Evolutionary conservation across 1,284 basidiomycete genomes (phyloP).

Genomic region (Ustilago bromivora): DNA sequence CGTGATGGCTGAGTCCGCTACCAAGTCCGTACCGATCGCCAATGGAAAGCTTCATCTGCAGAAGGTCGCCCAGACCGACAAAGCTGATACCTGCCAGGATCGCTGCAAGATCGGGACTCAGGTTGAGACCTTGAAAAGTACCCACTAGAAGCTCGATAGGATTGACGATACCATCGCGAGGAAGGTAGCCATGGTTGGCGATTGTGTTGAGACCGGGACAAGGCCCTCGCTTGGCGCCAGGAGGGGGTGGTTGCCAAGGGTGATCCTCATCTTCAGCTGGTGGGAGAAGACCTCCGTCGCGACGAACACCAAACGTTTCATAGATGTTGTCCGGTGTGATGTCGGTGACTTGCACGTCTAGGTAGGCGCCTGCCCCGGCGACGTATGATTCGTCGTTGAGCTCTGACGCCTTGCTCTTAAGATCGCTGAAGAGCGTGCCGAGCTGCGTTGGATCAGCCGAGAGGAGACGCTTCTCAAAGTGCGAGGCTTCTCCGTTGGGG

Average conservation of each 20-base stretch:
- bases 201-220: slow-evolving; percentile 70
- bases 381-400: slow-evolving; percentile 8
- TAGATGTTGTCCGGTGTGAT: slow-evolving; percentile 32
- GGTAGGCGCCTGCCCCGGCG: neutral
- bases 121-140: slow-evolving; percentile 49
- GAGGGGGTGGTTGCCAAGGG: slow-evolving; percentile 23
- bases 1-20: slow-evolving; percentile 34
- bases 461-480: slow-evolving; percentile 26
- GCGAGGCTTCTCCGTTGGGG: slow-evolving; percentile 24
- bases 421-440: slow-evolving; percentile 4
- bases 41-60: slow-evolving; percentile 50
- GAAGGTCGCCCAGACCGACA: slow-evolving; percentile 60
- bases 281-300: slow-evolving; percentile 13
- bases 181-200: slow-evolving; percentile 63
- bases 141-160: slow-evolving; percentile 53
- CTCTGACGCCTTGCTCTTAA: slow-evolving; percentile 15
- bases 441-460: slow-evolving; percentile 12
- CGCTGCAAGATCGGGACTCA: slow-evolving; percentile 61
- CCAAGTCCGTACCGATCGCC: slow-evolving; percentile 31
- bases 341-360: slow-evolving; percentile 19
- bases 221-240: slow-evolving; percentile 52
- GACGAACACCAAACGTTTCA: slow-evolving; percentile 13
- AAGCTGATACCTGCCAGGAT: slow-evolving; percentile 62
- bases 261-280: slow-evolving; percentile 25
- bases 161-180: slow-evolving; percentile 64